Conservation (phyloP, 1,284 basidiomycete species). For the Cryptococcus jaspeensis region DNA sequence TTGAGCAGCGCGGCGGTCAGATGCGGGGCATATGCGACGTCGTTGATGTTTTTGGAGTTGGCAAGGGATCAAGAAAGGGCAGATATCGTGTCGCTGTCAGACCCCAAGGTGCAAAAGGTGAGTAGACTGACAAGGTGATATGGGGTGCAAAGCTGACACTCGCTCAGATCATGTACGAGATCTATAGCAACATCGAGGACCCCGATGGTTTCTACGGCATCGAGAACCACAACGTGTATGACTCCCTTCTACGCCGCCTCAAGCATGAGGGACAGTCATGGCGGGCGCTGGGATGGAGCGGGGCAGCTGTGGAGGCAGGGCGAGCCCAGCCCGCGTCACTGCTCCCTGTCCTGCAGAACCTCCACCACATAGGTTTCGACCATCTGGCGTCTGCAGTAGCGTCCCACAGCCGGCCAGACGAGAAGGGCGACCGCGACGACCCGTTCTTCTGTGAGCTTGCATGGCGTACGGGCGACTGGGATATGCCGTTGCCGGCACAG, state of each 20-base stretch:
- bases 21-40: constrained; percentile 82
- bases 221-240: constrained; percentile 67
- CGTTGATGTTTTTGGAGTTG: constrained; percentile 85
- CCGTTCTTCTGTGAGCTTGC: constrained; percentile 72
- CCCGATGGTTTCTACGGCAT: constrained; percentile 98
- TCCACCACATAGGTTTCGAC: constrained; percentile 86
- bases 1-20: constrained; percentile 71
- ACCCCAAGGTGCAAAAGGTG: constrained; percentile 37
- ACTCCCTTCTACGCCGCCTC: constrained; percentile 76
- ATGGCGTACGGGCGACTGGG: constrained; percentile 91
- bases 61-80: constrained; percentile 59
- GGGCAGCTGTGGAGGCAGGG: constrained; percentile 72
- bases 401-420: background rate
- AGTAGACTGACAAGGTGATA: background rate
- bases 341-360: constrained; percentile 64
- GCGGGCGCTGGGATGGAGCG: constrained; percentile 84
- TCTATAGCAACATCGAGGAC: constrained; percentile 93
- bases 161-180: constrained; percentile 71
- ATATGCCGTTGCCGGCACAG: constrained; percentile 64
- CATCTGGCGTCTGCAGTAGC: constrained; percentile 60
- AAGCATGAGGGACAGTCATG: constrained; percentile 92
- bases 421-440: constrained; percentile 50
- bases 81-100: constrained; percentile 11
- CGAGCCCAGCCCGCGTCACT: constrained; percentile 3
- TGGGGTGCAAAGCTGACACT: constrained; percentile 52